These are phyloP conservation scores for Bondarzewia mesenterica DNA, from an alignment of 1,284 basidiomycete species.

Conservation along the genomic window DNA sequence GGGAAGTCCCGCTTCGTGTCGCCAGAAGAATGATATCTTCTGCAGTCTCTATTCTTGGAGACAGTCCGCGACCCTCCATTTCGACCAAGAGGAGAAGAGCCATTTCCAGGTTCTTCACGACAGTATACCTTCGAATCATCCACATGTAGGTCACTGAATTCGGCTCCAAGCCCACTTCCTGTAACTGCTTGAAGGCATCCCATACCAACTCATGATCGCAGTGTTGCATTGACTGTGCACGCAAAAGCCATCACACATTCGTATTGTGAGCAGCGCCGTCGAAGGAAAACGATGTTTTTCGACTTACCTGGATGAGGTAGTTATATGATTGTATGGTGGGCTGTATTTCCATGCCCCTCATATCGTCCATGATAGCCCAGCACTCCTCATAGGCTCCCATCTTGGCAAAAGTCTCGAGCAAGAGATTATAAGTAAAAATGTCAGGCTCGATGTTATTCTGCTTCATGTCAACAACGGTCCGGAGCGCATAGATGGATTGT, in stretches of 20 bases:
- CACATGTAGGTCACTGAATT: conserved; percentile 44
- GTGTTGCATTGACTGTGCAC: conserved; percentile 15
- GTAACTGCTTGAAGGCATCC: conserved; percentile 37
- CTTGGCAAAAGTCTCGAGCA: conserved; percentile 40
- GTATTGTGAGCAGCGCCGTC: neutral
- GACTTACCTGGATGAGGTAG: conserved; percentile 50
- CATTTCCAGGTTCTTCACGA: conserved; percentile 50
- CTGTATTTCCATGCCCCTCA: conserved; percentile 45
- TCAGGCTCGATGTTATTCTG: conserved; percentile 38
- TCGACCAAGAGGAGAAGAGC: conserved; percentile 47
- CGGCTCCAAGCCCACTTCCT: conserved; percentile 35
- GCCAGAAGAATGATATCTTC: conserved; percentile 42
- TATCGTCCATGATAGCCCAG: conserved; percentile 69
- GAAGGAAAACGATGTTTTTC: neutral
- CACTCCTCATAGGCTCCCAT: conserved; percentile 40
- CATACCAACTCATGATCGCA: conserved; percentile 18
- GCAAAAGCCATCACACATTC: conserved; percentile 2
- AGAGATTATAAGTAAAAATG: conserved; percentile 42
- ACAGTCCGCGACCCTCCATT: conserved; percentile 37
- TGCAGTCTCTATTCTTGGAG: conserved; percentile 40
- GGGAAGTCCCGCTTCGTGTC: conserved; percentile 39
- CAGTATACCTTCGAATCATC: conserved; percentile 41
- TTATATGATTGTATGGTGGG: conserved; percentile 58
- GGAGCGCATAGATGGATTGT: neutral
- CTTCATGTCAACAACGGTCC: conserved; percentile 48